phyloP scores from a whole-genome alignment of 2,329 filamentous ascomycete genomes.

The Trichoderma asperellum region DNA sequence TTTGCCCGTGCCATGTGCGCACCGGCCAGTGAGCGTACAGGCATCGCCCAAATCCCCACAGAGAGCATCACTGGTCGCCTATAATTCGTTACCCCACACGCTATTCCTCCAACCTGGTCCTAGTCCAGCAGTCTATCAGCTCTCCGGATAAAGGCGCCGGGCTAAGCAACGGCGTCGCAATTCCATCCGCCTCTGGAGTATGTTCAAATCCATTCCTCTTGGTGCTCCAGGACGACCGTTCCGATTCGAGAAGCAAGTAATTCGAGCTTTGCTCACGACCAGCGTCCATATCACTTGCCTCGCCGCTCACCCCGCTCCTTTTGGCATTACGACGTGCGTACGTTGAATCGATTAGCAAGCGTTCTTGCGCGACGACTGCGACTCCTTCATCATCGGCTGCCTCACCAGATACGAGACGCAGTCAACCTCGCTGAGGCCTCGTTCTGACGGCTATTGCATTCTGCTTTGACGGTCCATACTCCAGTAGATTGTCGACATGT shows the following conservation, averaged over 20 bases:
- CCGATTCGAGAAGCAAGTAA: not conserved
- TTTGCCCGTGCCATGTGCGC: not conserved
- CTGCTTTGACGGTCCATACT: not conserved
- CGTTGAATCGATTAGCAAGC: conserved; percentile 12
- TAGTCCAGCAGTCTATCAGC: not conserved
- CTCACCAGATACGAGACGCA: not conserved
- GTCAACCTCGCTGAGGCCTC: not conserved
- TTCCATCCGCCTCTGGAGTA: conserved; percentile 3
- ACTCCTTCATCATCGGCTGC: not conserved
- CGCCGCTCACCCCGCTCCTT: not conserved
- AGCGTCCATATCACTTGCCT: not conserved
- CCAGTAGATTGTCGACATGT: conserved; percentile 32
- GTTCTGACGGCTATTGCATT: not conserved
- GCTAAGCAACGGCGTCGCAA: conserved; percentile 19
- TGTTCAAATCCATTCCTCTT: conserved; percentile 3
- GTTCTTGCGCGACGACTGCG: conserved; percentile 16
- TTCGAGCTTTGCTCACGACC: not conserved
- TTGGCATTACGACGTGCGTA: not conserved
- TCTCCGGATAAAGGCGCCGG: conserved; percentile 24
- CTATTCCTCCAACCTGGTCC: conserved; percentile 21
- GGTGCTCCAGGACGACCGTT: not conserved
- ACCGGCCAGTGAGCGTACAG: conserved; percentile 1
- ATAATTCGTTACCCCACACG: conserved; percentile 22
- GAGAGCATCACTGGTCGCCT: not conserved
- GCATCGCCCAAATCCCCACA: not conserved